Evolutionary conservation across 2,329 filamentous ascomycete genomes (phyloP).

Genomic region (Calonectria henricotiae): DNA sequence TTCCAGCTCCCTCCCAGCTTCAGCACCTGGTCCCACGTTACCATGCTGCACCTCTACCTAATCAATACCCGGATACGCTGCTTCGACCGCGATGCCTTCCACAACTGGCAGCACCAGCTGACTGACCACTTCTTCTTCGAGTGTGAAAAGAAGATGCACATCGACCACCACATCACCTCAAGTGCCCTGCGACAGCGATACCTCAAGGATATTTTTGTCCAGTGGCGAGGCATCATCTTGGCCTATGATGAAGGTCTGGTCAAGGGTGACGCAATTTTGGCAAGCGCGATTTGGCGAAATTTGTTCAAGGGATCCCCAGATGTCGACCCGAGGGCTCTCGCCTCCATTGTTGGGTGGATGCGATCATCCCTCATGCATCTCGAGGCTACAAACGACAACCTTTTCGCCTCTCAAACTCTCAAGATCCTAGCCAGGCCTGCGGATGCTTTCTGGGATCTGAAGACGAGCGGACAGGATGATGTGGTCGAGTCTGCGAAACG

Average conservation of each 20-base stretch:
- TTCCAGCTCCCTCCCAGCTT: slow-evolving; percentile 89
- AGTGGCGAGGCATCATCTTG: slow-evolving; percentile 90
- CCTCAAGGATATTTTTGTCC: slow-evolving; percentile 91
- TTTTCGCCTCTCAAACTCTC: slow-evolving; percentile 54
- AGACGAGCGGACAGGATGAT: slow-evolving; percentile 57
- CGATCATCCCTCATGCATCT: slow-evolving; percentile 65
- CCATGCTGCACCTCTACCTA: slow-evolving; percentile 96
- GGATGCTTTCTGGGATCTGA: slow-evolving; percentile 63
- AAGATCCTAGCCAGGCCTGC: slow-evolving; percentile 59
- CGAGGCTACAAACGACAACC: slow-evolving; percentile 67
- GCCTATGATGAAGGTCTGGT: slow-evolving; percentile 88
- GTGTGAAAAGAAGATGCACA: slow-evolving; percentile 87
- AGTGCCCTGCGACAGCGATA: slow-evolving; percentile 75
- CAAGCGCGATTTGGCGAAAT: slow-evolving; percentile 93
- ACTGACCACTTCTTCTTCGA: slow-evolving; percentile 96
- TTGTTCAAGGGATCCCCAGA: slow-evolving; percentile 82
- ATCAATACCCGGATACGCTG: slow-evolving; percentile 87
- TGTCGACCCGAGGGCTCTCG: slow-evolving; percentile 67
- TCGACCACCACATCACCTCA: slow-evolving; percentile 80
- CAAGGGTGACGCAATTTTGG: slow-evolving; percentile 84
- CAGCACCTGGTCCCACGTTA: slow-evolving; percentile 95
- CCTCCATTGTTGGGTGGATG: slow-evolving; percentile 73
- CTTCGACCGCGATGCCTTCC: slow-evolving; percentile 79
- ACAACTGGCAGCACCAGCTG: slow-evolving; percentile 89
- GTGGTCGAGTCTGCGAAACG: slow-evolving; percentile 34